Evolutionary conservation across 805 yeast genomes (phyloP), one percentile per base, ranked within the genome.

Genomic region (Sugiyamaella boreocaroliniensis): DNA sequence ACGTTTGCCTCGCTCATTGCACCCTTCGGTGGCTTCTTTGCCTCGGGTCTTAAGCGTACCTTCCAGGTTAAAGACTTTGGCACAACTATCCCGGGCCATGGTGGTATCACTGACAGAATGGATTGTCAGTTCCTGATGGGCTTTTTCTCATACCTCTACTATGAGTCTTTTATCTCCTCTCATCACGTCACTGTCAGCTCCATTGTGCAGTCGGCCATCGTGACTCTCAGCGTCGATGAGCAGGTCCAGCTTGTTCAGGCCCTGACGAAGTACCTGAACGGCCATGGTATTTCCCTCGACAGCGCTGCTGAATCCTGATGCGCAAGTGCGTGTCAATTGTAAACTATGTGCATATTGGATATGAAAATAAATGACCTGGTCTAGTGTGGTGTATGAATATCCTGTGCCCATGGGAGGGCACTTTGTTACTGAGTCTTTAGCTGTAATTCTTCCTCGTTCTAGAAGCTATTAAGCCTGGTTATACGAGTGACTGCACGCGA

Each of bases 61-160:
- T 90, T 93, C 72, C 87, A 92, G 64, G 89, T 90, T 51, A 93
- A 93, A 71, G 99, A 93, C 71, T 93, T 93, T 65, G 99, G 98
- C 60, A 95, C 92, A 65, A 92, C 98, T 9, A 93, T 93, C 61
- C 99, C 99, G 14, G 99, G 99, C 32, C 99, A 93, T 67, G 99
- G 99, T 58, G 99, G 99, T 61, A 84, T 93, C 60, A 90, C 97
- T 22, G 99, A 93, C 68, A 80, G 99, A 72, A 84, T 93, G 75
- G 99, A 93, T 71, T 93, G 99, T 71, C 98, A 93, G 72, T 93
- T 92, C 67, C 75, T 93, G 61, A 93, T 93, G 98, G 99, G 99
- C 11, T 87, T 95, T 41, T 93, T 93, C 67, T 79, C 93, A 34
- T 90, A 89, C 66, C 75, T 93, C 59, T 93, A 93, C 72, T 90